These are phyloP conservation scores for Euphrasia arctica DNA, from an alignment of 305 asterid species.

Conservation along the genomic window DNA sequence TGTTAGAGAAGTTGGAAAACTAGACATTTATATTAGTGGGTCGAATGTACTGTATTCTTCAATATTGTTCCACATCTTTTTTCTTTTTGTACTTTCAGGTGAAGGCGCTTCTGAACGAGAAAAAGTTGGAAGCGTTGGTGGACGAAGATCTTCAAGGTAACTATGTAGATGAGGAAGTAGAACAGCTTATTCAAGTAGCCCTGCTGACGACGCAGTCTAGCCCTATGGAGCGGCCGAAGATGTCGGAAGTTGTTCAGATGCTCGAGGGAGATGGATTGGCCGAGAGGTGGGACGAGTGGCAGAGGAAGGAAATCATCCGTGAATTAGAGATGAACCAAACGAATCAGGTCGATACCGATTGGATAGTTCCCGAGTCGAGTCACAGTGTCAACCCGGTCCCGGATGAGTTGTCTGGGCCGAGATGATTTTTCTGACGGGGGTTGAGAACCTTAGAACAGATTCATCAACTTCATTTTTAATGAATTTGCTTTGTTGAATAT, in stretches of 20 bases:
- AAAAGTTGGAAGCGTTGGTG: conserved; percentile 65
- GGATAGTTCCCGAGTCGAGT: conserved; percentile 52
- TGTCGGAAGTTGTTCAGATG: conserved; percentile 86
- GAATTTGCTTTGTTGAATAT: background rate
- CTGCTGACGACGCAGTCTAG: conserved; percentile 73
- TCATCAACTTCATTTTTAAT: background rate
- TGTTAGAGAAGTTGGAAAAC: too few relatives aligned
- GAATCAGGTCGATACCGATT: conserved; percentile 47
- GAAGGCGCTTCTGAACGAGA: conserved; percentile 77
- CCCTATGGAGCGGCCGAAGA: conserved; percentile 74
- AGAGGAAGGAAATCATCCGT: conserved; percentile 77
- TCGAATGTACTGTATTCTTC: background rate
- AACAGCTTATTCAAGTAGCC: conserved; percentile 82
- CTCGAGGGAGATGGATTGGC: conserved; percentile 91
- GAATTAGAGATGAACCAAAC: conserved; percentile 42
- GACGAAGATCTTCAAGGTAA: conserved; percentile 79
- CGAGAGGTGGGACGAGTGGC: conserved; percentile 89
- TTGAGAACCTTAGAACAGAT: background rate
- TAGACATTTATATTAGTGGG: too few relatives aligned
- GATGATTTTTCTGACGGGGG: conserved; percentile 28
- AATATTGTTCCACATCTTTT: background rate
- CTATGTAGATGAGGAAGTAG: conserved; percentile 68
- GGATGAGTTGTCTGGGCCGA: conserved; percentile 61
- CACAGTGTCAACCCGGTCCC: conserved; percentile 47
- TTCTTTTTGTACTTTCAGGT: conserved; percentile 41